Percentiles rank a stretch among this genome's conserved stretches.
phyloP scores from a whole-genome alignment of 108 stramenopile genomes.

The Pseudonitzschia pungens region DNA sequence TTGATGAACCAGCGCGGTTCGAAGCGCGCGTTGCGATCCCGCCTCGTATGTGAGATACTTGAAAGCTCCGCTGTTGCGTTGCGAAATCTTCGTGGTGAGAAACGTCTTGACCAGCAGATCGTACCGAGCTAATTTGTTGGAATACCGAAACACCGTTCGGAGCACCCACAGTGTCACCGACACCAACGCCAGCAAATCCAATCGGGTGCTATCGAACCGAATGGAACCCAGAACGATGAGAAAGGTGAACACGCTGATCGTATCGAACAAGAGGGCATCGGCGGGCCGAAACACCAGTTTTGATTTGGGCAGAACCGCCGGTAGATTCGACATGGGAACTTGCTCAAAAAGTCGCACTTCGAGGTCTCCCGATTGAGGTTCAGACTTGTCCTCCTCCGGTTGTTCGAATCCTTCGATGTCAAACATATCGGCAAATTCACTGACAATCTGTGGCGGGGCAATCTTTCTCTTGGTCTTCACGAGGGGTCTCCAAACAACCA shows the following conservation, averaged over 20 bases:
- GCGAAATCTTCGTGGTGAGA: constrained; percentile 72
- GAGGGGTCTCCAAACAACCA: constrained; percentile 72
- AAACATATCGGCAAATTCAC: constrained; percentile 72
- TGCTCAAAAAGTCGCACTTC: constrained; percentile 70
- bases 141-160: constrained; percentile 76
- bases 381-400: constrained; percentile 15
- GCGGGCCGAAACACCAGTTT: constrained; percentile 79
- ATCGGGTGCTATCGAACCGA: constrained; percentile 65
- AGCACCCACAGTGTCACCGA: constrained; percentile 64
- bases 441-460: constrained; percentile 56
- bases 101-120: constrained; percentile 85
- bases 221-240: constrained; percentile 54
- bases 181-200: constrained; percentile 77
- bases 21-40: constrained; percentile 62
- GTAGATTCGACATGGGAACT: constrained; percentile 84
- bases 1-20: constrained; percentile 44
- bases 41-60: constrained; percentile 69
- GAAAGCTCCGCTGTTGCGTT: constrained; percentile 71
- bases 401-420: constrained; percentile 57
- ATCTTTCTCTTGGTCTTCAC: constrained; percentile 15
- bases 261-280: constrained; percentile 81
- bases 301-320: constrained; percentile 73
- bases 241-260: constrained; percentile 58
- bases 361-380: constrained; percentile 15
- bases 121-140: constrained; percentile 82